These are phyloP conservation scores for Venturia nashicola DNA, from an alignment of 2,329 filamentous ascomycete species.

Conservation along the genomic window DNA sequence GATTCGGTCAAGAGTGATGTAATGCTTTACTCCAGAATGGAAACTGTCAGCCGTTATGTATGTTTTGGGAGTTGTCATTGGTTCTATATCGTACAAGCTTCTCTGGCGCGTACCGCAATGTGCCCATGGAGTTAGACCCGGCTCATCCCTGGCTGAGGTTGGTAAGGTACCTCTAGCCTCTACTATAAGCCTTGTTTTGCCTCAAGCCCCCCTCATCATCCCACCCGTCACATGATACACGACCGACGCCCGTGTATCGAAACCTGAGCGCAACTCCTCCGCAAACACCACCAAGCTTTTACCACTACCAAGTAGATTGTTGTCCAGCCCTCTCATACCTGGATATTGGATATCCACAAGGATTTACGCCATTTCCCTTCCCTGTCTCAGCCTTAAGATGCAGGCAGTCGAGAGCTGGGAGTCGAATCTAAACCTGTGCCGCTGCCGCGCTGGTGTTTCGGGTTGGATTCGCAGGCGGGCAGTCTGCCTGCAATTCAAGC, in stretches of 20 bases:
- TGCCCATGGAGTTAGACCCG: background rate
- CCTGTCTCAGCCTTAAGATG: background rate
- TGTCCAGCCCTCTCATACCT: background rate
- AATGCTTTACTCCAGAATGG: background rate
- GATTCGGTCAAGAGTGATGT: background rate
- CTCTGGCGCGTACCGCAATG: background rate
- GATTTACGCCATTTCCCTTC: background rate
- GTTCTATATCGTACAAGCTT: background rate
- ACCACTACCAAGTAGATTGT: background rate
- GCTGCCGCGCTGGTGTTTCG: background rate
- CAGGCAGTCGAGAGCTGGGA: background rate
- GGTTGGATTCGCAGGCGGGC: background rate
- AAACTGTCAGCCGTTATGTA: background rate
- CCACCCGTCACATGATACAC: too few relatives aligned
- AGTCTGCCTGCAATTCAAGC: background rate
- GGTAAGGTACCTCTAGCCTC: too few relatives aligned
- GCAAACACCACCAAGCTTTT: background rate
- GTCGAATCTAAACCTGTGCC: background rate
- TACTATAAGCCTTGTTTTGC: background rate
- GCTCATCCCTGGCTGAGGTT: background rate
- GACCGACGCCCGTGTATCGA: too few relatives aligned
- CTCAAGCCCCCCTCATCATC: background rate
- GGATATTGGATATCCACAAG: background rate
- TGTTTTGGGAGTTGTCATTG: background rate
- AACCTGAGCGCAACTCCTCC: background rate